phyloP scores from a whole-genome alignment of 148 eudicot genomes.

The Vaccinium myrtillus region DNA sequence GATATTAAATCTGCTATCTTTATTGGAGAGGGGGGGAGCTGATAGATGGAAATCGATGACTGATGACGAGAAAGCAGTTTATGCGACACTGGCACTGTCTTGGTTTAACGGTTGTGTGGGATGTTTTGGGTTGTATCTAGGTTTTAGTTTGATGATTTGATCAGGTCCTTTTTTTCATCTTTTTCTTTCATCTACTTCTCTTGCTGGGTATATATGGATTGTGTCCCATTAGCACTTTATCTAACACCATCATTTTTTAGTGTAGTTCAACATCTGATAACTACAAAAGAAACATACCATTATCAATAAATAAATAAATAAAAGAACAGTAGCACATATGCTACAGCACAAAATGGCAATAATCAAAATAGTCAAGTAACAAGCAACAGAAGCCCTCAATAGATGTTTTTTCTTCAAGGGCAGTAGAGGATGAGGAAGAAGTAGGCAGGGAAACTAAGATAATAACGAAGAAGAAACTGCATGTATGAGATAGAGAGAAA shows the following conservation, averaged over 20 bases:
- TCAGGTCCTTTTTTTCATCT: neutral
- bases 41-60: neutral
- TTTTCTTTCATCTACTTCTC: neutral
- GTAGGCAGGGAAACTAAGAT: neutral
- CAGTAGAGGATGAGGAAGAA: neutral
- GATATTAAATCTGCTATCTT: neutral
- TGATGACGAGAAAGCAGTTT: neutral
- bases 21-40: neutral
- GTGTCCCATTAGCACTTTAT: neutral
- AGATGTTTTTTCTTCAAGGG: neutral
- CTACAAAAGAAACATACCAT: neutral
- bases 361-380: too few species aligned
- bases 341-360: neutral
- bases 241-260: neutral
- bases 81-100: neutral
- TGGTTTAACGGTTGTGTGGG: neutral
- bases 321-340: neutral
- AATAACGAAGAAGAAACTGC: conserved; percentile 7
- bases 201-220: neutral
- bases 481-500: conserved; percentile 12
- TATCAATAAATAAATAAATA: neutral
- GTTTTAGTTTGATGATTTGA: neutral
- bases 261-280: neutral
- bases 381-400: neutral
- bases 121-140: neutral